Percentiles rank a stretch among this genome's conserved stretches.
Evolutionary conservation across 2,329 filamentous ascomycete species (phyloP).

Genomic region (Penicillium expansum): DNA sequence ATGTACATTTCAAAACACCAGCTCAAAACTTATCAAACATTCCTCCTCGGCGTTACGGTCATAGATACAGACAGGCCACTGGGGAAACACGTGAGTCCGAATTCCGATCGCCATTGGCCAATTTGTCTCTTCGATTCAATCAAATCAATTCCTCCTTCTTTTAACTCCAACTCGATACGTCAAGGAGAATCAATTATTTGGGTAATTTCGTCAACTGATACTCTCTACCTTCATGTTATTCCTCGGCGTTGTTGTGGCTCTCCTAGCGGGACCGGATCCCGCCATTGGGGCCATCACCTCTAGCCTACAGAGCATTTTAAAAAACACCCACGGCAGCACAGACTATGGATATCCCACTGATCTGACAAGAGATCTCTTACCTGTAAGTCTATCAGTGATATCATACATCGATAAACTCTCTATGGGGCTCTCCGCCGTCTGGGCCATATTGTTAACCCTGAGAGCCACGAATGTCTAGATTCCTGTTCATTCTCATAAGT

Average conservation of each 20-base stretch:
- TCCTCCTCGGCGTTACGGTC: background rate
- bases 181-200: background rate
- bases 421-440: background rate
- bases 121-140: background rate
- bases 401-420: background rate
- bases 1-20: too few relatives aligned
- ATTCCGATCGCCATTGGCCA: slow-evolving; percentile 1
- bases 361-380: slow-evolving; percentile 59
- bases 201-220: background rate
- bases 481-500: slow-evolving; percentile 45
- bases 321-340: slow-evolving; percentile 52
- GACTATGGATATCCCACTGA: slow-evolving; percentile 61
- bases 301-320: slow-evolving; percentile 55
- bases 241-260: slow-evolving; percentile 22
- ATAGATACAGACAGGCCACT: background rate
- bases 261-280: slow-evolving; percentile 24
- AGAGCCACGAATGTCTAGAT: slow-evolving; percentile 27
- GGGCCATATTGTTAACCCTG: slow-evolving; percentile 9
- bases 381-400: slow-evolving; percentile 39
- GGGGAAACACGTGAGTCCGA: slow-evolving; percentile 9
- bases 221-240: slow-evolving; percentile 15
- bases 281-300: slow-evolving; percentile 37
- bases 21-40: too few relatives aligned
- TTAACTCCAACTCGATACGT: background rate
- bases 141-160: background rate